Percentiles rank a stretch among this genome's conserved stretches.
Evolutionary conservation across 2,329 filamentous ascomycete species (phyloP).

Genomic region (Orbilia blumenaviensis): DNA sequence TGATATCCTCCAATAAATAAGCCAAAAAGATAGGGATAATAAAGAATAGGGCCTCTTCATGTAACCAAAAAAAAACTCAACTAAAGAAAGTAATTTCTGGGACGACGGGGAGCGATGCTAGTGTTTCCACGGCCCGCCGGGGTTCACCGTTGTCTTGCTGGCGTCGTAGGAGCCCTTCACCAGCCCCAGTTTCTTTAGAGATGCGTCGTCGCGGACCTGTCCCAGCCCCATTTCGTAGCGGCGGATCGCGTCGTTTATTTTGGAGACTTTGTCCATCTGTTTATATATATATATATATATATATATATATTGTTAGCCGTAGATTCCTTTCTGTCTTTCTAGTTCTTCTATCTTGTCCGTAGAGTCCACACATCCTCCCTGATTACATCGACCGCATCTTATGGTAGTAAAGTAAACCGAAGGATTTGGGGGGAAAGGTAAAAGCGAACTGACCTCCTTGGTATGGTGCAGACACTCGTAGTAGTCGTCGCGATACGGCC

Average conservation of each 20-base stretch:
- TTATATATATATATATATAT: neutral
- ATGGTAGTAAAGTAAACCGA: too few species aligned
- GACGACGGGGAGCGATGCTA: neutral
- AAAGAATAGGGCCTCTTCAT: neutral
- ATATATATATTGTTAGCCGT: neutral
- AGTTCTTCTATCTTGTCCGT: neutral
- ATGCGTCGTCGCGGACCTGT: constrained; percentile 20
- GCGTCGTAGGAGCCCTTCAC: constrained; percentile 44
- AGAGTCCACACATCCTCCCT: neutral
- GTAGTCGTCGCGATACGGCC: constrained; percentile 88
- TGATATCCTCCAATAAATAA: too few species aligned
- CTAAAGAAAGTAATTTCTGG: neutral
- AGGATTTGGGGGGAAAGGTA: too few species aligned
- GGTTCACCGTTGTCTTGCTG: constrained; percentile 24
- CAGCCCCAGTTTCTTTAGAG: constrained; percentile 31
- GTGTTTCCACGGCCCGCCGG: constrained; percentile 30
- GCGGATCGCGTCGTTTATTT: constrained; percentile 42
- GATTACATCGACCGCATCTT: neutral
- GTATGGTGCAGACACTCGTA: constrained; percentile 98
- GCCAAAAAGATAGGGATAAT: too few species aligned
- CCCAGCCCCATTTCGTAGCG: constrained; percentile 45
- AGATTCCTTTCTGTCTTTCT: too few species aligned
- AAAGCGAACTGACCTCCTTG: constrained; percentile 95
- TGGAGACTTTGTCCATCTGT: constrained; percentile 38
- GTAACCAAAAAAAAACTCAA: neutral